Base-by-base conservation (phyloP, 176 grass and related monocot genomes). In the Phyllostachys edulis region DNA sequence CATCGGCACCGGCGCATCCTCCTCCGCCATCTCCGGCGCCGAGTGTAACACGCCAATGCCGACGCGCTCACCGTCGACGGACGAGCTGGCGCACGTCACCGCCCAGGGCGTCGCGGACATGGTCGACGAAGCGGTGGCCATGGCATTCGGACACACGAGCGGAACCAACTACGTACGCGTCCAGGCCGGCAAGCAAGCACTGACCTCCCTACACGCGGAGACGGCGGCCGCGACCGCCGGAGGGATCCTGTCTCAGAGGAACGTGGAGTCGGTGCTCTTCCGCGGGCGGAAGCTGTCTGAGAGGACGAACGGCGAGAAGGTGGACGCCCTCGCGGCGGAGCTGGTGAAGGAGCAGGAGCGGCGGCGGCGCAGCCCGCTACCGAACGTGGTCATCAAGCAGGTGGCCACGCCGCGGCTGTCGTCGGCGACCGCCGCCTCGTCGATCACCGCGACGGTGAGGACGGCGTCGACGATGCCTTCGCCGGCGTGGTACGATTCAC, bases 211-310 rank as follows among this genome's bases (percentile, higher is more conserved):
- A 26, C 69, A 60, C 6, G 12, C 54, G 2, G 37, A 80, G 36
- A 71, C 40, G 3, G 67, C 82, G 8, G 52, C 44, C 39, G 37
- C 39, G n/a, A 44, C 70, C 3, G 82, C 85, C 32, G 87, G 69
- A 37, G 71, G 59, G 18, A 90, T 92, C 84, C 87, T 94, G 0
- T 74, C 87, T 5, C 93, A 90, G 71, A 57, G 85, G 71, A 90
- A 84, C 83, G 93, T 94, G 5, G 93, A 95, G 63, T 89, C 93
- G 0, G 79, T 79, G 71, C 84, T 95, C 0, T 95, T 95, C 83
- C 78, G 88, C 2, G 93, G 90, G 1, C 67, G 89, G 70, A 89
- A 65, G 68, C 79, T 95, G 26, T 86, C 85, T 3, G 80, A 89
- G 20, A 64, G 75, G 63, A 95, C 90, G 1, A 95, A 92, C 75